Base-by-base conservation (phyloP, 176 grass and related monocot species). In the Cenchrus fungigraminus region DNA sequence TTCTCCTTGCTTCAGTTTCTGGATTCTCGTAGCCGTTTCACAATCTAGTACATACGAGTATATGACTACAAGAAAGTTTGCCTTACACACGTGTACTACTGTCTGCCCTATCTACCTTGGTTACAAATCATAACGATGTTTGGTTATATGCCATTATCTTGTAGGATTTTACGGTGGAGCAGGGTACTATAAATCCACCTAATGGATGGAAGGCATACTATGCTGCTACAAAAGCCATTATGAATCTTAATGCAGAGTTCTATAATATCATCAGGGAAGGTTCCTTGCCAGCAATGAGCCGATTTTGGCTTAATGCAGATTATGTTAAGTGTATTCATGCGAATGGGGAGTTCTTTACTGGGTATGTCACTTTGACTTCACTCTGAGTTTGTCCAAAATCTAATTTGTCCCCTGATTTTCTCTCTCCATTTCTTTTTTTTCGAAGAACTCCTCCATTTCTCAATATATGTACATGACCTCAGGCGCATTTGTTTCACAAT, bases 151-250 rank as follows among this genome's bases (percentile, higher is more conserved):
- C 3, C 3, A 22, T 61, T 12, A 1, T 44, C 45, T 42, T 88
- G 79, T 75, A 99, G 97, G 97, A 99, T 73, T 99, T 99, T 79
- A 94, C 91, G 16, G 88, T 89, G 55, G 97, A 99, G 45, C 97
- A 99, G 86, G 73, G 72, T 60, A 92, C 28, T 32, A 79, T 94
- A 81, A 92, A 31, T 82, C 97, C 94, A 73, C 88, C 64, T 14
- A 89, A 97, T 59, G 97, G 97, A 84, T 99, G 97, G 97, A 99
- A 99, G 84, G 88, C 90, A 53, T 99, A 97, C 68, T 99, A 99
- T 85, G 97, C 97, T 74, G 82, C 92, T 56, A 99, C 97, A 84
- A 94, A 90, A 79, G 94, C 93, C 78, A 86, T 99, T 84, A 84
- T 99, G 62, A 94, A 86, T 84, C 82, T 94, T 44, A 99, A 99